Evolutionary conservation across 176 grass and related monocot species (phyloP).

Genomic region (Poa pratensis): DNA sequence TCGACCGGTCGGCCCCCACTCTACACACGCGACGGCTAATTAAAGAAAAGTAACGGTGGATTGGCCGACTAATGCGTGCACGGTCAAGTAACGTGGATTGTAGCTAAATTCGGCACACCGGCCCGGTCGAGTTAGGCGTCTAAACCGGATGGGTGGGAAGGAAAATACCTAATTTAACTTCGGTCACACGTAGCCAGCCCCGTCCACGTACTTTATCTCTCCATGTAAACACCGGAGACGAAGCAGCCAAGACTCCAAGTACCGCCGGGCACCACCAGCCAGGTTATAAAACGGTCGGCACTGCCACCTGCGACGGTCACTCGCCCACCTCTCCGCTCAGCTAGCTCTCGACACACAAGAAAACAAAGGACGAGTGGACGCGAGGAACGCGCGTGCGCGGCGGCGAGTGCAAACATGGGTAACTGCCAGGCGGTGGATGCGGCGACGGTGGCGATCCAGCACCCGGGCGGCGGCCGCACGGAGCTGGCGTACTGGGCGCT

Average conservation of each 20-base stretch:
- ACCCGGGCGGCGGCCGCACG: slow-evolving; percentile 62
- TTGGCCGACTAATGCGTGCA: slow-evolving; percentile 11
- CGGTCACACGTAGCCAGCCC: background rate
- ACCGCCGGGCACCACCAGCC: background rate
- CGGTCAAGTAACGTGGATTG: slow-evolving; percentile 6
- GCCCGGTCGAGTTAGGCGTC: slow-evolving; percentile 24
- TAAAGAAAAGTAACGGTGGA: background rate
- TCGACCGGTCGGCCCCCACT: slow-evolving; percentile 19
- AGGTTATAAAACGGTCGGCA: slow-evolving; percentile 43
- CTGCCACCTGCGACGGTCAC: slow-evolving; percentile 23
- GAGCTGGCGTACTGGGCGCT: slow-evolving; percentile 74
- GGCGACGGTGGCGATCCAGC: slow-evolving; percentile 69
- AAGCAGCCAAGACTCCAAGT: background rate
- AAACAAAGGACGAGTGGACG: background rate
- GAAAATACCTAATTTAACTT: background rate
- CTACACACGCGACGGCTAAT: background rate
- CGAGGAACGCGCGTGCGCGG: background rate
- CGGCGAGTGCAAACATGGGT: slow-evolving; percentile 41
- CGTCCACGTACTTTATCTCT: background rate
- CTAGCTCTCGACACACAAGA: background rate
- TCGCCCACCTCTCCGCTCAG: background rate
- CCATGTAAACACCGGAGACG: background rate
- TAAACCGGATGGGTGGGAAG: background rate
- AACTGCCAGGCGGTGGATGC: slow-evolving; percentile 85
- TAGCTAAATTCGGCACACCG: slow-evolving; percentile 29